Evolutionary conservation across 2,329 filamentous ascomycete genomes (phyloP).

Genomic region (Penicillium sp.): DNA sequence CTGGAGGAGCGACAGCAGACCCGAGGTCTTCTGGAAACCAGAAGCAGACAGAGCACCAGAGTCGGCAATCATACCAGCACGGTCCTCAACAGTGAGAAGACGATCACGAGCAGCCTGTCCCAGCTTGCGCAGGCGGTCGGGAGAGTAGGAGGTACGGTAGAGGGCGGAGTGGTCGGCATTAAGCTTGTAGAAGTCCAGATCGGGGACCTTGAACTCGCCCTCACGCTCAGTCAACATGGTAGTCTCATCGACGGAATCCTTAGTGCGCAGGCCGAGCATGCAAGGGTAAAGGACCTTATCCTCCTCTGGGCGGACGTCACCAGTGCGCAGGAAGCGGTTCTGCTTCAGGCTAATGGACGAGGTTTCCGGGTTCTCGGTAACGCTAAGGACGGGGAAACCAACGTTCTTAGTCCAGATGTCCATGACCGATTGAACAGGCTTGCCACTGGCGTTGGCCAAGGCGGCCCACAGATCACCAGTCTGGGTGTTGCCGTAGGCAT

Average conservation of each 20-base stretch:
- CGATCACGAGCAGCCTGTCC: slow-evolving; percentile 80
- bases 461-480: slow-evolving; percentile 90
- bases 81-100: slow-evolving; percentile 80
- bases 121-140: slow-evolving; percentile 81
- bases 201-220: slow-evolving; percentile 71
- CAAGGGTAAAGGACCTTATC: slow-evolving; percentile 86
- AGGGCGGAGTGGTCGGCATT: slow-evolving; percentile 93
- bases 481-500: slow-evolving; percentile 92
- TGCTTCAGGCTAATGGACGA: slow-evolving; percentile 84
- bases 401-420: slow-evolving; percentile 97
- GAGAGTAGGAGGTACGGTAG: slow-evolving; percentile 85
- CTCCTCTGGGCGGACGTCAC: slow-evolving; percentile 90
- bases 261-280: slow-evolving; percentile 80
- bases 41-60: slow-evolving; percentile 85
- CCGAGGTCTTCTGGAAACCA: slow-evolving; percentile 91
- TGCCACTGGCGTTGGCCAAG: slow-evolving; percentile 82
- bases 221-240: slow-evolving; percentile 73
- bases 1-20: slow-evolving; percentile 79
- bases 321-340: slow-evolving; percentile 90
- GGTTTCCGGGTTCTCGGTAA: slow-evolving; percentile 70
- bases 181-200: slow-evolving; percentile 89
- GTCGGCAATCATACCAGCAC: slow-evolving; percentile 92
- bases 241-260: slow-evolving; percentile 76
- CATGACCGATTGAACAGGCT: slow-evolving; percentile 87
- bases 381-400: slow-evolving; percentile 85